Conservation (phyloP, 2,329 filamentous ascomycete genomes). For the Neofusicoccum umdonicola region DNA sequence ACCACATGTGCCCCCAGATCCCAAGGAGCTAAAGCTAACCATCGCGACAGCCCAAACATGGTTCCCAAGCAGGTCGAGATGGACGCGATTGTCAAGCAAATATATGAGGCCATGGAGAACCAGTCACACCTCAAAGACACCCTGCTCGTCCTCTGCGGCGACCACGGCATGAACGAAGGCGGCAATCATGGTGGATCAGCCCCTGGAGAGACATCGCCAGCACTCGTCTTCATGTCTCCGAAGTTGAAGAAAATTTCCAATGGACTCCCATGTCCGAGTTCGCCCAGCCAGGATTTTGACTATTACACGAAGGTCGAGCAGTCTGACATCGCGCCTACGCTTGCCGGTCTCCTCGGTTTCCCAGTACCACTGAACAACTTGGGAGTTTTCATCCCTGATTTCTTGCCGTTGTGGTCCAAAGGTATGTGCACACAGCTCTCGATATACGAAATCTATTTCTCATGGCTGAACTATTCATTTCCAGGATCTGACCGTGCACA, state of each 20-base stretch:
- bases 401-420: constrained; percentile 73
- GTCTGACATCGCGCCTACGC: constrained; percentile 86
- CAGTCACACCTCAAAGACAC: constrained; percentile 71
- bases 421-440: constrained; percentile 41
- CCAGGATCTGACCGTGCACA: constrained; percentile 57
- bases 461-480: neutral
- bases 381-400: constrained; percentile 77
- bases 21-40: constrained; percentile 17
- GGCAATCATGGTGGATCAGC: constrained; percentile 96
- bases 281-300: constrained; percentile 67
- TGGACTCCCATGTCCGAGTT: constrained; percentile 51
- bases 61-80: constrained; percentile 89
- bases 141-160: constrained; percentile 81
- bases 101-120: constrained; percentile 73
- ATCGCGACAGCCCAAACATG: constrained; percentile 71
- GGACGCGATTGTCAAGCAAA: constrained; percentile 74
- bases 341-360: constrained; percentile 82
- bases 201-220: constrained; percentile 88
- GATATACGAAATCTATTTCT: neutral
- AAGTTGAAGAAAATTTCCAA: constrained; percentile 63
- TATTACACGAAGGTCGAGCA: constrained; percentile 88
- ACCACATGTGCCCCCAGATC: too few species aligned
- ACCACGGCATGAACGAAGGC: constrained; percentile 99
- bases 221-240: constrained; percentile 85
- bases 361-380: constrained; percentile 88